Evolutionary conservation across 441 rosid genomes (phyloP).

Genomic region (Mallotus repandus): DNA sequence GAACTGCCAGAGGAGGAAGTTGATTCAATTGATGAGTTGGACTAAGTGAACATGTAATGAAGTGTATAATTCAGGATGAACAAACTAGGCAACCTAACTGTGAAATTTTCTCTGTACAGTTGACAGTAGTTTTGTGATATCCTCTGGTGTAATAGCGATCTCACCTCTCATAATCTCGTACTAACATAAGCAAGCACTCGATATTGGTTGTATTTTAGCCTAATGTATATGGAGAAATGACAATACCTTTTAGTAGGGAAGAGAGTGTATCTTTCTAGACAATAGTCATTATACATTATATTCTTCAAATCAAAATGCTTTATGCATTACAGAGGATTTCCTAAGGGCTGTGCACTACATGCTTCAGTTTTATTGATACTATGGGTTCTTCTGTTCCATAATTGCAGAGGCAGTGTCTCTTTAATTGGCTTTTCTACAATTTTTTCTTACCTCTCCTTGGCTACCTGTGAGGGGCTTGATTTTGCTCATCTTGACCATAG

Average conservation of each 20-base stretch:
- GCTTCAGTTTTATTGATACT: neutral
- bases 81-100: neutral
- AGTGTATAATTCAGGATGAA: slow-evolving; percentile 1
- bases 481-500: slow-evolving; percentile 61
- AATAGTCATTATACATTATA: too few relatives aligned
- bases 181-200: neutral
- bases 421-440: slow-evolving; percentile 47
- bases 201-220: neutral
- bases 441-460: slow-evolving; percentile 51
- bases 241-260: neutral
- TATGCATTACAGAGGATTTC: too few relatives aligned
- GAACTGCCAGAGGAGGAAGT: slow-evolving; percentile 72
- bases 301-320: neutral
- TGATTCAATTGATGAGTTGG: slow-evolving; percentile 46
- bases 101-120: slow-evolving; percentile 17
- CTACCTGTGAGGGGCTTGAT: slow-evolving; percentile 48
- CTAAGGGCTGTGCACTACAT: neutral
- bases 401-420: neutral
- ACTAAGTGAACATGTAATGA: slow-evolving; percentile 32
- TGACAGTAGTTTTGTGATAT: slow-evolving; percentile 11
- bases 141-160: neutral
- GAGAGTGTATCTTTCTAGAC: neutral
- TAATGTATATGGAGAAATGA: neutral
- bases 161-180: neutral
- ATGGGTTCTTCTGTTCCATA: too few relatives aligned